Base-by-base conservation (phyloP, 257 asterid species). In the Primulina eburnea region DNA sequence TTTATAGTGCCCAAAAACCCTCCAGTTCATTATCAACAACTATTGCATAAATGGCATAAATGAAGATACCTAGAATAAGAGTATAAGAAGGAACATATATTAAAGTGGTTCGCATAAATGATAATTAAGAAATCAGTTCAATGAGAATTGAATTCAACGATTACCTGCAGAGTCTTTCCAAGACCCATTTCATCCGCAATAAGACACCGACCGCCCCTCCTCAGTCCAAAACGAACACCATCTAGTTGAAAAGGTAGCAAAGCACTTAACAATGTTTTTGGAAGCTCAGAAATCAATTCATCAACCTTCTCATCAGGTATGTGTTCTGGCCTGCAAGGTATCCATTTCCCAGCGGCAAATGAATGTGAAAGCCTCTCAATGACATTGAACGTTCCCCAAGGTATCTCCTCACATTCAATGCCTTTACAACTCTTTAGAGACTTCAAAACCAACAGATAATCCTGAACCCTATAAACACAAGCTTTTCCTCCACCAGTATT, bases 151-250 rank as follows among this genome's bases (percentile, higher is more conserved):
- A 28, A 33, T 26, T 52, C 29, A 17, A 68, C 63, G 32, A 64
- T 52, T 78, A 93, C 99, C 95, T 93, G 99, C 72, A 90, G 82
- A 20, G 99, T 90, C 82, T 93, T 93, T 33, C 99, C 99, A 34
- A 93, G 92, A 55, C 99, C 99, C 99, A 93, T 93, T 80, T 93
- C 99, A 84, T 93, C 99, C 0, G 97, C 99, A 73, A 93, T 86
- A 72, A 93, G 95, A 74, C 99, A 93, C 68, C 96, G 79, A 67
- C 99, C 99, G 57, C 99, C 99, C 83, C 99, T 85, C 70, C 92
- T 82, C 67, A 93, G 68, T 62, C 91, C 99, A 81, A 90, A 93
- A 33, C 88, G 88, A 71, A 93, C 82, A 61, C 99, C 99, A 33
- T 93, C 97, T 67, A 89, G 85, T 83, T 93, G 99, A 80, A 90